Base-by-base conservation (phyloP, 495 filamentous ascomycete genomes). In the Podospora tetraspora region DNA sequence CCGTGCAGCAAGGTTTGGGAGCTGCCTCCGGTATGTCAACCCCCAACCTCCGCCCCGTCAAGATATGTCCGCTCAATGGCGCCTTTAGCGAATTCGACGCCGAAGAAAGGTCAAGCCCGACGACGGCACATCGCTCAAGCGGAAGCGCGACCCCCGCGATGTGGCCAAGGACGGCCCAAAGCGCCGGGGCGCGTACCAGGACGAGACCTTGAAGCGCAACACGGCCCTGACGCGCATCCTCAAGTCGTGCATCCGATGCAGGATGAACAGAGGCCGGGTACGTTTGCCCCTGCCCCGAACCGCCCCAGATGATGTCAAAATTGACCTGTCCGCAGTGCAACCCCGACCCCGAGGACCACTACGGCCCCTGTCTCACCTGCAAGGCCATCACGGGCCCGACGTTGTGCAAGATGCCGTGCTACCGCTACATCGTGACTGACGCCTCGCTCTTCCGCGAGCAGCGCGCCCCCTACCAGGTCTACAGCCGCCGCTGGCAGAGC, bases 201-300 rank as follows among this genome's bases (percentile, higher is more conserved):
- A 71, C 63, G 67, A 73, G 63, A 60, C 58, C 56, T 69, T 68
- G 69, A 75, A 71, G 56, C 69, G 59, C 1, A 70, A 71, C 57
- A 75, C 73, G 19, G 73, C 73, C 3, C 61, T 75, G 57, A 75
- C 73, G 6, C 67, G 73, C 1, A 66, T 73, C 8, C 69, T 75
- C 30, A 73, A 73, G 67, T 75, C 73, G 12, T 75, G 73, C 66
- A 73, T 75, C 67, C 65, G 73, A 13, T 75, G 73, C 62, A 67
- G 73, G 59, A 75, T 75, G 73, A 71, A 73, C 60, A 64, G 71
- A 61, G 67, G 71, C 10, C 71, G 73, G 5, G 72, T 74, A 68
- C 43, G 70, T 13, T 43, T 43, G 13, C 13, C 6, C 61, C 56
- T 22, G n/a, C 12, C 30, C 43, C 9, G 30, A 32, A 30, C 19